phyloP scores from a whole-genome alignment of 2,329 filamentous ascomycete species.

The Erysiphe pulchra region DNA sequence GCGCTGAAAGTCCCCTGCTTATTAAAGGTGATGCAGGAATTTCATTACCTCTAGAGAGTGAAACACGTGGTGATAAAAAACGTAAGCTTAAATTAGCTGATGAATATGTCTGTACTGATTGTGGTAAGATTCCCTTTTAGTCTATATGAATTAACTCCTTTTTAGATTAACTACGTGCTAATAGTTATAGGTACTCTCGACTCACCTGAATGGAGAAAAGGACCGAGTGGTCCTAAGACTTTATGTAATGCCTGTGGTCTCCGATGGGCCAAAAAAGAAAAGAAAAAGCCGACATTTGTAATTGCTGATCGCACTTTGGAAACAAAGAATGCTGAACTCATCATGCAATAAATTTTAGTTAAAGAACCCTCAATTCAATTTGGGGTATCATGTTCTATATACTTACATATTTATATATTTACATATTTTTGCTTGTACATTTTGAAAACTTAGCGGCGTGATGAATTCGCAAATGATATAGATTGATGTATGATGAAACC shows the following conservation, averaged over 20 bases:
- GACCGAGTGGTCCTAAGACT: slow-evolving; percentile 77
- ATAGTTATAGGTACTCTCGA: slow-evolving; percentile 70
- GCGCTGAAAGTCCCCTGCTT: slow-evolving; percentile 53
- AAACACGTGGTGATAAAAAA: slow-evolving; percentile 45
- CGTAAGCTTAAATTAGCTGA: slow-evolving; percentile 61
- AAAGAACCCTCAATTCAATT: no score
- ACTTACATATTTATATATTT: no score
- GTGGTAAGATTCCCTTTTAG: slow-evolving; percentile 29
- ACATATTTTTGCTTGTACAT: no score
- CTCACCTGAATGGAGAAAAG: slow-evolving; percentile 89
- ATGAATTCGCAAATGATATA: no score
- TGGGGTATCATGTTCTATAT: no score
- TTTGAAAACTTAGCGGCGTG: no score
- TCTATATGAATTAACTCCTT: neutral
- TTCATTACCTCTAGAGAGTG: slow-evolving; percentile 56
- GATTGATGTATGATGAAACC: no score
- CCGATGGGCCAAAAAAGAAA: slow-evolving; percentile 57
- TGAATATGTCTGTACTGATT: slow-evolving; percentile 90
- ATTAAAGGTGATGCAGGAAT: slow-evolving; percentile 73
- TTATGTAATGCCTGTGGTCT: slow-evolving; percentile 84
- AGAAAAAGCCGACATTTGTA: slow-evolving; percentile 33
- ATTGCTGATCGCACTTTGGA: no score
- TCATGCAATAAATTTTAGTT: no score
- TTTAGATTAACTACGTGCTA: neutral
- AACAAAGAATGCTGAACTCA: no score